Evolutionary conservation across 441 rosid species (phyloP).

Genomic region (Aquilaria agallochum): DNA sequence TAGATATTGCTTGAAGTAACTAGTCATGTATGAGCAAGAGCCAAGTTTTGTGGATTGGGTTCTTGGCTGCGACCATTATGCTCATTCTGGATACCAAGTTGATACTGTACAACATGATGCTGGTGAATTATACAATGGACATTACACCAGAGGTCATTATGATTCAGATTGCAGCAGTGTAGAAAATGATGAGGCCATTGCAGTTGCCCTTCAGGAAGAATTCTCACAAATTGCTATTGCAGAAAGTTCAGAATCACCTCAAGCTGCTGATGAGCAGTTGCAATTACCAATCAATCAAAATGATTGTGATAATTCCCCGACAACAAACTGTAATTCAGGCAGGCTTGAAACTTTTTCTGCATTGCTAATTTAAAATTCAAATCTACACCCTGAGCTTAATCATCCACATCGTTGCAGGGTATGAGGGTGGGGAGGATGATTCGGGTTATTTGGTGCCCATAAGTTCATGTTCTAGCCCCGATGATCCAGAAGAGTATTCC

Average conservation of each 20-base stretch:
- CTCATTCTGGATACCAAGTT: constrained; percentile 33
- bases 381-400: constrained; percentile 3
- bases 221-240: constrained; percentile 53
- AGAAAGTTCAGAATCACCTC: constrained; percentile 35
- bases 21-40: constrained; percentile 51
- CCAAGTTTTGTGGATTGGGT: constrained; percentile 55
- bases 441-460: constrained; percentile 29
- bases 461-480: constrained; percentile 43
- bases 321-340: constrained; percentile 44
- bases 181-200: constrained; percentile 65
- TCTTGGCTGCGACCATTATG: constrained; percentile 39
- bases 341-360: constrained; percentile 5
- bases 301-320: constrained; percentile 36
- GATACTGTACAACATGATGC: constrained; percentile 36
- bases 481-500: constrained; percentile 42
- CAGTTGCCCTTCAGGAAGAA: constrained; percentile 60
- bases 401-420: constrained; percentile 32
- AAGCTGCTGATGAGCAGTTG: constrained; percentile 27
- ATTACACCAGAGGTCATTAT: constrained; percentile 34
- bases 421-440: constrained; percentile 39
- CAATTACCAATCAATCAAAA: constrained; percentile 20
- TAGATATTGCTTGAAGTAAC: constrained; percentile 13
- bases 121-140: constrained; percentile 24
- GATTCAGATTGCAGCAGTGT: constrained; percentile 38
- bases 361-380: neutral